Percentiles rank a stretch among this genome's conserved stretches.
Evolutionary conservation across 1,139 yeast genomes (phyloP).

Genomic region (Pichia sp.): DNA sequence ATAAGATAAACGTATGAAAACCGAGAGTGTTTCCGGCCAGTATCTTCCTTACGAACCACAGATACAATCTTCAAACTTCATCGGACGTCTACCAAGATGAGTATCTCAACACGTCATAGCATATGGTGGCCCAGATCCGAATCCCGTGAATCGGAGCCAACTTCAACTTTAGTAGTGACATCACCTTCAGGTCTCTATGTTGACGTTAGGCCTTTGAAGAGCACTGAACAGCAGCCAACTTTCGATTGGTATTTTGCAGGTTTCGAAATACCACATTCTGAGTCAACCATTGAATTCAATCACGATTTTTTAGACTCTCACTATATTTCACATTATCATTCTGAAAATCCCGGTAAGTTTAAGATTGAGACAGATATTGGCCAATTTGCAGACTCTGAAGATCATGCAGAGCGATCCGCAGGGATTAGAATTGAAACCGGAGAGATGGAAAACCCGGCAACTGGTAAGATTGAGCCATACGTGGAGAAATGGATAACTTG

Average conservation of each 20-base stretch:
- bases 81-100: too few species aligned
- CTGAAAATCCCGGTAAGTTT: not conserved
- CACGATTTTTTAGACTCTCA: constrained; percentile 25
- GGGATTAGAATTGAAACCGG: constrained; percentile 49
- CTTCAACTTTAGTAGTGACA: constrained; percentile 47
- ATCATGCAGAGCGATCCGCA: constrained; percentile 35
- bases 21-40: too few species aligned
- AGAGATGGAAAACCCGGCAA: constrained; percentile 40
- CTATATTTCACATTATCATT: constrained; percentile 12
- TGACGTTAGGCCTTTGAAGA: constrained; percentile 29
- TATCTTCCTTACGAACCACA: too few species aligned
- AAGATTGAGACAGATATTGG: constrained; percentile 10
- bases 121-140: constrained; percentile 16
- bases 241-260: constrained; percentile 41
- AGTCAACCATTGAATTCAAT: constrained; percentile 21
- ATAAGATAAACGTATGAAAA: too few species aligned
- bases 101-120: constrained; percentile 14
- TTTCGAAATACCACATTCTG: constrained; percentile 14
- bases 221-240: constrained; percentile 16
- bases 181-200: constrained; percentile 39
- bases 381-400: constrained; percentile 36
- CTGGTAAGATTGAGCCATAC: constrained; percentile 39
- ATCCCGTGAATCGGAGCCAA: constrained; percentile 38
- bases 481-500: constrained; percentile 54
- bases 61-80: too few species aligned